A percentile compares a stretch with the other conserved stretches of the same genome.
These are phyloP conservation scores for Acorus calamus DNA, from an alignment of 106 monocot genomes.

Conservation along the genomic window DNA sequence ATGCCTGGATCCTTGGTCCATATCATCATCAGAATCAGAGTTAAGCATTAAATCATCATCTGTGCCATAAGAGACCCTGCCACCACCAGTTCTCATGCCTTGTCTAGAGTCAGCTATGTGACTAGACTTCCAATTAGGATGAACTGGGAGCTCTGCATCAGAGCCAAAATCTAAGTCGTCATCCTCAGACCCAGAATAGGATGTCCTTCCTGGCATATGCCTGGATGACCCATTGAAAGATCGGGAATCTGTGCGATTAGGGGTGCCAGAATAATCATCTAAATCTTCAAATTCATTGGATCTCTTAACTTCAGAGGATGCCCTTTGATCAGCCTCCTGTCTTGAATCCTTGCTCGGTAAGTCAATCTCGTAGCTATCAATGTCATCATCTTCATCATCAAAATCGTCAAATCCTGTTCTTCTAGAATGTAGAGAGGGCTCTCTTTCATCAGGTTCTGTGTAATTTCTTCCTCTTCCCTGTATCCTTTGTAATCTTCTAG, in stretches of 20 bases:
- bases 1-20: too few species aligned
- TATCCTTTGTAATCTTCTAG: too few species aligned
- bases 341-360: constrained; percentile 9
- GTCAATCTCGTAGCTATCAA: constrained; percentile 81
- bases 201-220: background rate
- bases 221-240: too few species aligned
- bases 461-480: too few species aligned
- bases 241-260: too few species aligned
- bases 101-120: constrained; percentile 19
- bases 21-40: too few species aligned
- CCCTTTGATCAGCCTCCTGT: constrained; percentile 24
- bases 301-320: constrained; percentile 50
- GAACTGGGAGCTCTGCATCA: constrained; percentile 13
- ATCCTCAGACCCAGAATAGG: constrained; percentile 26
- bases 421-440: constrained; percentile 1
- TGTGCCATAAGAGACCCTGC: too few species aligned
- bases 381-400: constrained; percentile 93
- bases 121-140: constrained; percentile 28
- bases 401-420: constrained; percentile 84
- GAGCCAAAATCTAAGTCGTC: constrained; percentile 10
- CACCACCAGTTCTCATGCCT: constrained; percentile 9
- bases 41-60: too few species aligned
- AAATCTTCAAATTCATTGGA: constrained; percentile 48
- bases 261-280: constrained; percentile 15
- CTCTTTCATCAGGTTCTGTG: constrained; percentile 23